Conservation (phyloP, 805 yeast species). For the Lipomyces lipofer region DNA sequence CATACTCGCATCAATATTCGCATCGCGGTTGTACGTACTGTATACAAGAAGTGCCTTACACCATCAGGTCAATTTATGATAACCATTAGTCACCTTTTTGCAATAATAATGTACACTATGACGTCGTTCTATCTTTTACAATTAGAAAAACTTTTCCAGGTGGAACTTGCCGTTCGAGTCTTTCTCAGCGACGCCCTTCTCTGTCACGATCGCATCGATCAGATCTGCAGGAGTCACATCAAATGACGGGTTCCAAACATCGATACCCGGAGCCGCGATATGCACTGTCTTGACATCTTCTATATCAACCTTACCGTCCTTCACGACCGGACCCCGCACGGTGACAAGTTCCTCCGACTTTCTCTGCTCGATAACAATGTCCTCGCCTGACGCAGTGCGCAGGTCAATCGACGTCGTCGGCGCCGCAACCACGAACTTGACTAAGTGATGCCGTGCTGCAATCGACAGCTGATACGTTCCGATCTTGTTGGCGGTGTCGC, state of each 20-base stretch:
- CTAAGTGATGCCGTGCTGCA: slow-evolving; percentile 63
- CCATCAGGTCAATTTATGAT: too few species aligned
- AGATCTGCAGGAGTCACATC: slow-evolving; percentile 84
- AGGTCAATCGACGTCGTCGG: slow-evolving; percentile 89
- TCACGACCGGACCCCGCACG: slow-evolving; percentile 65
- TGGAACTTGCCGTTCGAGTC: slow-evolving; percentile 52
- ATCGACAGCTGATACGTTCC: slow-evolving; percentile 90
- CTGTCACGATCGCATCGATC: slow-evolving; percentile 90
- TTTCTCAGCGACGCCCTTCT: slow-evolving; percentile 60
- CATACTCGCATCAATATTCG: too few species aligned
- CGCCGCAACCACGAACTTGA: slow-evolving; percentile 90
- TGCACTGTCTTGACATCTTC: slow-evolving; percentile 54
- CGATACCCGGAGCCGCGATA: slow-evolving; percentile 79
- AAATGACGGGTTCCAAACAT: slow-evolving; percentile 95
- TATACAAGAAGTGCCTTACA: too few species aligned
- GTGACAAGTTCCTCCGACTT: slow-evolving; percentile 76
- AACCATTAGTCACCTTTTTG: too few species aligned
- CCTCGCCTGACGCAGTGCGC: slow-evolving; percentile 63
- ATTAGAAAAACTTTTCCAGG: slow-evolving; percentile 37
- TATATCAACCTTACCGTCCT: slow-evolving; percentile 34
- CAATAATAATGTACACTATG: too few species aligned
- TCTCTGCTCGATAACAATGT: slow-evolving; percentile 83
- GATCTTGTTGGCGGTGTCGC: slow-evolving; percentile 95
- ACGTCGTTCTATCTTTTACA: too few species aligned
- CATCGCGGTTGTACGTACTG: too few species aligned